Evolutionary conservation across 2,329 filamentous ascomycete species (phyloP).

Genomic region (Botrytis tulipae): DNA sequence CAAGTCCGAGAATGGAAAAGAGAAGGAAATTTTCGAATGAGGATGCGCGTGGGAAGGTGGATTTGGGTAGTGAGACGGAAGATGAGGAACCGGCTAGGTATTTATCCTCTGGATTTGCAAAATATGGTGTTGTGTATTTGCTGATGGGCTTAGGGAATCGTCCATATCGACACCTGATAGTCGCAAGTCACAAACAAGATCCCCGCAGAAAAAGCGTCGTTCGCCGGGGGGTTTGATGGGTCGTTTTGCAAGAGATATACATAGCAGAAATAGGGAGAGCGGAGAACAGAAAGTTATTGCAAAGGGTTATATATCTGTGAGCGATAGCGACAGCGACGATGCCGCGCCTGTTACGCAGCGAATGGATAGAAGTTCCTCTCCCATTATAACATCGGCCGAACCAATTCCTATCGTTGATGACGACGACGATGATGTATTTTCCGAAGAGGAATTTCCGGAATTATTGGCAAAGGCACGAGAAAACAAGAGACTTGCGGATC

Average conservation of each 20-base stretch:
- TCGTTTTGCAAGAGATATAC: constrained; percentile 27
- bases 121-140: neutral
- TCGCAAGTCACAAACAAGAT: constrained; percentile 24
- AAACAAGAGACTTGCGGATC: constrained; percentile 29
- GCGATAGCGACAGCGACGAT: constrained; percentile 30
- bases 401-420: constrained; percentile 19
- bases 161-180: constrained; percentile 27
- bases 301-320: constrained; percentile 31
- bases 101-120: neutral
- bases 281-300: constrained; percentile 11
- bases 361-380: constrained; percentile 4
- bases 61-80: constrained; percentile 23
- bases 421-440: constrained; percentile 30
- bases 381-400: neutral
- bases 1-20: constrained; percentile 31
- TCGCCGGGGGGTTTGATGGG: constrained; percentile 27
- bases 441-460: constrained; percentile 38
- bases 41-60: constrained; percentile 23
- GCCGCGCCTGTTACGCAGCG: constrained; percentile 9
- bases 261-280: constrained; percentile 18
- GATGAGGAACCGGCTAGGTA: constrained; percentile 10
- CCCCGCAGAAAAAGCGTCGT: constrained; percentile 12
- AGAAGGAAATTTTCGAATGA: constrained; percentile 29
- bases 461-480: constrained; percentile 34
- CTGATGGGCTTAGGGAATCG: constrained; percentile 27